Percentiles rank a stretch among this genome's conserved stretches.
These are phyloP conservation scores for Aquilaria agallochum DNA, from an alignment of 441 rosid species.

Conservation along the genomic window DNA sequence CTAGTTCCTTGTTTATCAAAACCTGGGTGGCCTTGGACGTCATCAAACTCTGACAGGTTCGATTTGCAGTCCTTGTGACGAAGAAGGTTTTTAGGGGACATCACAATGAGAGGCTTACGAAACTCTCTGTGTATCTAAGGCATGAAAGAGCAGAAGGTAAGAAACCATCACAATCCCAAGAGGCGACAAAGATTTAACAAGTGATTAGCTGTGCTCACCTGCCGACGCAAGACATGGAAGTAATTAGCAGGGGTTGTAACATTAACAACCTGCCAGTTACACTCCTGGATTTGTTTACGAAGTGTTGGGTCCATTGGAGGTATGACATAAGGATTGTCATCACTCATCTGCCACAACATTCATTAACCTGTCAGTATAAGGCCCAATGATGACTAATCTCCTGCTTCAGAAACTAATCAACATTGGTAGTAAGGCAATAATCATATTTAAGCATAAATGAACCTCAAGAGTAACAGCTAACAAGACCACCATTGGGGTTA, in stretches of 20 bases:
- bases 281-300: conserved; percentile 93
- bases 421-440: neutral
- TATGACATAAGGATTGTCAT: conserved; percentile 79
- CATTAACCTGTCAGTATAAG: conserved; percentile 2
- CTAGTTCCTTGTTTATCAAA: conserved; percentile 98
- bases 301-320: conserved; percentile 97
- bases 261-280: conserved; percentile 98
- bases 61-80: conserved; percentile 98
- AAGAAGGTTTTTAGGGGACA: conserved; percentile 95
- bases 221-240: conserved; percentile 95
- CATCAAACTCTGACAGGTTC: conserved; percentile 94
- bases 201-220: conserved; percentile 40
- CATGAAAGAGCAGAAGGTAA: conserved; percentile 14
- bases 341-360: conserved; percentile 77
- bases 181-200: conserved; percentile 3
- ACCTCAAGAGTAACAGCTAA: no score
- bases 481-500: no score
- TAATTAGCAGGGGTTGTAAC: conserved; percentile 98
- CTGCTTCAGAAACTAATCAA: conserved; percentile 1
- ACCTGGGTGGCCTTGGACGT: conserved; percentile 97
- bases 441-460: no score
- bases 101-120: conserved; percentile 91
- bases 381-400: neutral
- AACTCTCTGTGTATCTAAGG: conserved; percentile 84
- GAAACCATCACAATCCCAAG: conserved; percentile 4